Percentiles rank a stretch among this genome's conserved stretches.
phyloP scores from a whole-genome alignment of 805 yeast genomes.

The Torulaspora maleeae region DNA sequence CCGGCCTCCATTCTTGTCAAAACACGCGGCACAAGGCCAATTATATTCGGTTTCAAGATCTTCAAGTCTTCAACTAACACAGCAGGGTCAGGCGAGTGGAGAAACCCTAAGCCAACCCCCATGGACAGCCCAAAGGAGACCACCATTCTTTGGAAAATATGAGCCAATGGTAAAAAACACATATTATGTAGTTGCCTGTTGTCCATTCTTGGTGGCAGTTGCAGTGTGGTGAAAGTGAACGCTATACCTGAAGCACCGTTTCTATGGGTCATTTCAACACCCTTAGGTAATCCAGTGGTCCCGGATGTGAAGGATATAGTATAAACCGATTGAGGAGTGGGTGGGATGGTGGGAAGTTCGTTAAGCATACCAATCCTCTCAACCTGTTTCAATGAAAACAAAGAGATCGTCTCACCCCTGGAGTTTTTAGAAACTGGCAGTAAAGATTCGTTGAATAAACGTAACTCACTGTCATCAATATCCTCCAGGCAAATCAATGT shows the following conservation, averaged over 20 bases:
- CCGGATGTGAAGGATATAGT: conserved; percentile 73
- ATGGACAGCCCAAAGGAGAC: conserved; percentile 42
- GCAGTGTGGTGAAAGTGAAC: conserved; percentile 37
- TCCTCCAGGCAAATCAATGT: conserved; percentile 55
- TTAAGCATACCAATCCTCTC: conserved; percentile 41
- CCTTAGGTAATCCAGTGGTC: conserved; percentile 72
- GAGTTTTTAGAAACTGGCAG: conserved; percentile 27
- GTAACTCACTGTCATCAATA: conserved; percentile 35
- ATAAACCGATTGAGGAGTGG: conserved; percentile 49
- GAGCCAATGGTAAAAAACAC: conserved; percentile 55
- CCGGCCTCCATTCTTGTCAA: conserved; percentile 59
- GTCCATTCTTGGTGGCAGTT: conserved; percentile 25
- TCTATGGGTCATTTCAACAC: conserved; percentile 54
- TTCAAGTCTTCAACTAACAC: conserved; percentile 56
- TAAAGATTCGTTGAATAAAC: conserved; percentile 31
- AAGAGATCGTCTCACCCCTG: conserved; percentile 35
- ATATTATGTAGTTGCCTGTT: conserved; percentile 32
- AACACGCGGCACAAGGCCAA: conserved; percentile 61
- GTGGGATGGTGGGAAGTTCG: conserved; percentile 42
- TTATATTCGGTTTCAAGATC: conserved; percentile 47
- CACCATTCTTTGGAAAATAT: conserved; percentile 49
- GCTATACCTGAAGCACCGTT: conserved; percentile 49
- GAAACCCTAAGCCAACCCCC: conserved; percentile 53
- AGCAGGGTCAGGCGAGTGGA: conserved; percentile 47
- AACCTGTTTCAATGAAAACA: conserved; percentile 42